Evolutionary conservation across 2,329 filamentous ascomycete species (phyloP).

Genomic region (Fusarium sp.): DNA sequence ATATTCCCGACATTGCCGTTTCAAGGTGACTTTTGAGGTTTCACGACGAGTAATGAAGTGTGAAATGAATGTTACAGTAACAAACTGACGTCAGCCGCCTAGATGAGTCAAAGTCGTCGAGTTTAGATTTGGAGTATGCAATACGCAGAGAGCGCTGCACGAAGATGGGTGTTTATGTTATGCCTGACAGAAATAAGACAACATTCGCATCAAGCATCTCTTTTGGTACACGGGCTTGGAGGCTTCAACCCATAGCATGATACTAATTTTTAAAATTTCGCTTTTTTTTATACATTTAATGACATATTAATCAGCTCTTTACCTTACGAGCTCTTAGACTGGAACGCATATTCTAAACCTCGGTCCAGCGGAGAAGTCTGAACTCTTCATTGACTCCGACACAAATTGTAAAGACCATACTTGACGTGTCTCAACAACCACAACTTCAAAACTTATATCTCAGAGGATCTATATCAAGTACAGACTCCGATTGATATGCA

Average conservation of each 20-base stretch:
- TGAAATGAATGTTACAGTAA: background rate
- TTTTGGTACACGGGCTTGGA: background rate
- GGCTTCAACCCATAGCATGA: background rate
- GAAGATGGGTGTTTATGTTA: background rate
- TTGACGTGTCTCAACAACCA: background rate
- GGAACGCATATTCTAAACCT: background rate
- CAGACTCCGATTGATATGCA: too few species aligned
- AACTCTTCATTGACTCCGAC: background rate
- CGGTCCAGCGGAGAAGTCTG: background rate
- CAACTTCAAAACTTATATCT: background rate
- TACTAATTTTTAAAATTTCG: background rate
- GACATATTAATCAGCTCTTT: background rate
- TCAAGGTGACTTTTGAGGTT: background rate
- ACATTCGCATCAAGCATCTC: background rate
- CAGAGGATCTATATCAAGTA: too few species aligned
- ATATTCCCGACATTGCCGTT: slow-evolving; percentile 4
- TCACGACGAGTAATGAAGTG: background rate
- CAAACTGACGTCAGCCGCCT: background rate
- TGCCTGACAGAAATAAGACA: background rate
- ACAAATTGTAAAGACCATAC: background rate
- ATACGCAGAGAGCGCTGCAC: too few species aligned
- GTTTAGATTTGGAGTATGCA: background rate
- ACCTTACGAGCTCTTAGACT: background rate
- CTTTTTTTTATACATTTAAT: background rate
- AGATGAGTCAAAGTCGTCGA: background rate